Percentiles rank a stretch among this genome's conserved stretches.
phyloP scores from a whole-genome alignment of 2,329 filamentous ascomycete species.

The Colletotrichum tropicicola region DNA sequence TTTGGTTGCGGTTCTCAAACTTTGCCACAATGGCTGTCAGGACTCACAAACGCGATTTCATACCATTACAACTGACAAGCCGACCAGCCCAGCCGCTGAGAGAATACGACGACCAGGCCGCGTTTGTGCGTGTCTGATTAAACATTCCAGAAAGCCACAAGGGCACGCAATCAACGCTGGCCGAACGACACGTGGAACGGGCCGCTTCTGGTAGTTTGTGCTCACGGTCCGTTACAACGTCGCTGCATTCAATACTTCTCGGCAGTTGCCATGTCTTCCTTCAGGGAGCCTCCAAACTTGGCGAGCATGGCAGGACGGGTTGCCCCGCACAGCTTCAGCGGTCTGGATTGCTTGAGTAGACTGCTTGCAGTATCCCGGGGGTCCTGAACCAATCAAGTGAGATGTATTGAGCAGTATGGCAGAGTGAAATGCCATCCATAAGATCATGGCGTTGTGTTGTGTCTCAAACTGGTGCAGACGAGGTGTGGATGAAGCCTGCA shows the following conservation, averaged over 20 bases:
- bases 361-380: background rate
- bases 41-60: too few relatives aligned
- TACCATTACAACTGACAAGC: too few relatives aligned
- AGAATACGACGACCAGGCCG: too few relatives aligned
- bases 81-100: too few relatives aligned
- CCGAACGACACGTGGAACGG: background rate
- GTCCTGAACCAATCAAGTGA: background rate
- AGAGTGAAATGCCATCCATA: background rate
- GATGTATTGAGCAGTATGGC: background rate
- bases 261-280: background rate
- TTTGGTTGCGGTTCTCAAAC: too few relatives aligned
- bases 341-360: background rate
- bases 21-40: too few relatives aligned
- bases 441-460: too few relatives aligned
- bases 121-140: background rate
- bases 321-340: too few relatives aligned
- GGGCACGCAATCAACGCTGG: background rate
- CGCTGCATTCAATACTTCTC: constrained; percentile 27
- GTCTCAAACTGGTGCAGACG: too few relatives aligned
- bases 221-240: background rate
- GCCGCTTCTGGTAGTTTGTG: background rate
- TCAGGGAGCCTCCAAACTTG: background rate
- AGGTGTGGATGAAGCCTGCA: too few relatives aligned
- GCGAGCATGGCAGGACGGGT: background rate
- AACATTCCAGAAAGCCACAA: background rate